Evolutionary conservation across 768 basidiomycete species (phyloP), one percentile per base, ranked within the genome.

Genomic region (Auriculariales sp.): DNA sequence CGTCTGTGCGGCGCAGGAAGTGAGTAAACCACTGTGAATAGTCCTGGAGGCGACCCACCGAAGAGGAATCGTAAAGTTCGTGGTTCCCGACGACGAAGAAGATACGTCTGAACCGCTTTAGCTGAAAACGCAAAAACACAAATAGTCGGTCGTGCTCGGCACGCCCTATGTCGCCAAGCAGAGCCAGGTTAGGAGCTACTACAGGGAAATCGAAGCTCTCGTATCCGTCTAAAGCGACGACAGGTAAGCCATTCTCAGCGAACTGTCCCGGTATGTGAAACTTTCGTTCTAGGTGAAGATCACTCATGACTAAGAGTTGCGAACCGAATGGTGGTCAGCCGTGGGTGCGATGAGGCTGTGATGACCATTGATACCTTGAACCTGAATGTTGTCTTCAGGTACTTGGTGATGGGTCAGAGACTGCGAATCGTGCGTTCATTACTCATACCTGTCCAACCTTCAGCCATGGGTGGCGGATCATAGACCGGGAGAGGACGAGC

Each of bases 21-120:
- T n/a, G n/a, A n/a, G n/a, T n/a, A n/a, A n/a, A n/a, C n/a, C n/a
- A 54, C 46, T 3, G 54, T 56, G 50, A 58, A 60, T 12, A 51
- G 48, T 31, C 56, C 59, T 57, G 39, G 42, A 22, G 14, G 15
- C 10, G 4, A 31, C 29, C 14, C 25, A 44, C 34, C 12, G 28
- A 24, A 49, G 46, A 46, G 39, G 52, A 49, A 36, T n/a, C 42
- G 28, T 55, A 55, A 3, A 34, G 35, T 44, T 55, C 64, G 48
- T 70, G 68, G 49, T 68, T 70, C 22, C 66, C 68, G 2, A 58
- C 44, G 1, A 69, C 56, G 42, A 62, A 68, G 50, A 68, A 62
- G 3, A 70, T 58, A 3, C 46, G 52, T 47, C 62, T 53, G 52
- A 66, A 68, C 4, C 54, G 55, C 24, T 39, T 29, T 9, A 68